Base-by-base conservation (phyloP, 2,329 filamentous ascomycete genomes). In the Emmonsiellopsis sp. region DNA sequence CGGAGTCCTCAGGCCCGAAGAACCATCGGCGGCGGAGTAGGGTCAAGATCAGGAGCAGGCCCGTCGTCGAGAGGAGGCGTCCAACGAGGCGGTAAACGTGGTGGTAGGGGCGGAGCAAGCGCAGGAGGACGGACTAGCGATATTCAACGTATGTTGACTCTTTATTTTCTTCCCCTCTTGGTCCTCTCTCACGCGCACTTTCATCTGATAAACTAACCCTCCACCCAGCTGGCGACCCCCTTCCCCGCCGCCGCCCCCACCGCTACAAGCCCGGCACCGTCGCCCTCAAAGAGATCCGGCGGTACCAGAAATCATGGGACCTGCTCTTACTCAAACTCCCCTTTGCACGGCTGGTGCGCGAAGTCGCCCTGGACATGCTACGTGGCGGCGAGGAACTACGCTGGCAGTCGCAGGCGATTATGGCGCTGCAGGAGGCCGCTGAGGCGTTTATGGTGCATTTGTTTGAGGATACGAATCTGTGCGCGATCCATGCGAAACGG, bases 381-480 rank as follows among this genome's bases (percentile, higher is more conserved):
- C 82, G 71, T 37, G 68, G 68, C 1, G 82, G 81, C 55, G 76
- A 83, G 54, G 85, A 88, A 56, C 83, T 97, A 70, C 83, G 92
- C 61, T 98, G 93, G 91, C 93, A 97, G 75, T 94, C 88, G 52
- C 92, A 95, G 63, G 92, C 93, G 50, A 93, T 97, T 64, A 83
- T 87, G 65, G 92, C 92, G 10, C 79, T 97, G 2, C 92, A 97
- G 73, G 92, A 97, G 77, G 89, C 92, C 11, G 83, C 91, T n/a
- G 92, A 97, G 74, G 92, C 92, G 5, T 97, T 95, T 72, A 79
- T 97, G 61, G 87, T 97, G 55, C 91, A 95, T 67, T 77, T 97
- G n/a, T 96, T 97, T 66, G 91, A 96, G 69, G 89, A 95, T 72
- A 88, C 88, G 60, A 96, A 97, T 74, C 80, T 97, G 42, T 96